Evolutionary conservation across 148 eudicot species (phyloP), one percentile per base, ranked within the genome.

Genomic region (Talinum fruticosum): DNA sequence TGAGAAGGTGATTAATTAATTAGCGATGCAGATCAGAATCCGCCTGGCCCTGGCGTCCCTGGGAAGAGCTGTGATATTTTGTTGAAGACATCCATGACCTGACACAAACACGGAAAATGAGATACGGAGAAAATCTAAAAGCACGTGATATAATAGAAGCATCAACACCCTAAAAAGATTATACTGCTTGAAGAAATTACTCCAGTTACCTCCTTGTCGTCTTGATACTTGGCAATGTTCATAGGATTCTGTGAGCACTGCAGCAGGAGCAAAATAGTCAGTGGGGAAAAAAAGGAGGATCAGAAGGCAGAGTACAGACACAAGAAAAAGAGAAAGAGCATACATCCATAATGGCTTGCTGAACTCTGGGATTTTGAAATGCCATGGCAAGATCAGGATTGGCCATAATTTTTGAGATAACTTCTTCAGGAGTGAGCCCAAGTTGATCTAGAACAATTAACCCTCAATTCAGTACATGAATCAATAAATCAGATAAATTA

Each of bases 321-420:
- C 36, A 3, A 45, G 66, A 12, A 8, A 79, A 33, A 47, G 23
- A 71, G 37, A 16, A 33, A 71, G 76, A 77, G 66, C 90, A 76
- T 96, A 96, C 99, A 74, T 96, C 99, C 97, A 93, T 88, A 75
- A 96, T 91, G 78, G 99, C 99, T 80, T 90, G 91, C 88, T 93
- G 99, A 80, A 96, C 90, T 87, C 97, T 88, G 29, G 99, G 99
- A 76, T 96, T 96, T 72, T 96, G 99, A 73, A 96, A 96, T 66
- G 98, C 99, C 98, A 91, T 91, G 78, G 98, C 95, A 78, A 93
- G 85, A 68, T 96, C 99, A 66, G 99, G 99, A 82, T 96, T 93
- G n/a, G 92, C 91, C 94, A 96, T 91, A 61, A 91, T 91, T 80
- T 90, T 93, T 73, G 99, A 93, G 72, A 96, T 90, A 72, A 93